Percentiles rank a stretch among this genome's conserved stretches.
phyloP scores from a whole-genome alignment of 768 basidiomycete species.

The Solioccasus polychromus region DNA sequence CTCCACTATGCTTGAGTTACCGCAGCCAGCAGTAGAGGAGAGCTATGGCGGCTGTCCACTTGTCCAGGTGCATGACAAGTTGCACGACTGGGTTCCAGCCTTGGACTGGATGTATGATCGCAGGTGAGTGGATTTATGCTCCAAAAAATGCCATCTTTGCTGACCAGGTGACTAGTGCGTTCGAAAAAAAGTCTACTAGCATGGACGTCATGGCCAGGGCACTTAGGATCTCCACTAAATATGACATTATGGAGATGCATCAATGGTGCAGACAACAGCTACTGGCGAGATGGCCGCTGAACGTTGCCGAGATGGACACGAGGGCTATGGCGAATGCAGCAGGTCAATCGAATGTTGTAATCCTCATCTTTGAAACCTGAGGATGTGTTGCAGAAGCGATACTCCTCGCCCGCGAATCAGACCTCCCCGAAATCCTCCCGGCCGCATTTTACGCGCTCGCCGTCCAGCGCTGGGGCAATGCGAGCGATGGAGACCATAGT shows the following conservation, averaged over 20 bases:
- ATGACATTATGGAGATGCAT: conserved; percentile 32
- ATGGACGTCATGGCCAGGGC: conserved; percentile 28
- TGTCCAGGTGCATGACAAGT: too few relatives aligned
- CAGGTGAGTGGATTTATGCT: too few relatives aligned
- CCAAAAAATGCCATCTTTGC: too few relatives aligned
- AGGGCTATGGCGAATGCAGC: conserved; percentile 30
- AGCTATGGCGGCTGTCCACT: conserved; percentile 31
- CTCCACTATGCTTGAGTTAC: conserved; percentile 36
- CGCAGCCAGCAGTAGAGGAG: conserved; percentile 30
- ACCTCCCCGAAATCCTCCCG: conserved; percentile 37
- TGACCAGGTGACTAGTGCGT: conserved; percentile 24
- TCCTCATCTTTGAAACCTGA: not conserved
- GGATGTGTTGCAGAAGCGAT: conserved; percentile 30
- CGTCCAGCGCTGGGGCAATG: conserved; percentile 26
- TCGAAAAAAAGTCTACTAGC: conserved; percentile 16
- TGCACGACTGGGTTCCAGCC: conserved; percentile 29
- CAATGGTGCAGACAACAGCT: conserved; percentile 25
- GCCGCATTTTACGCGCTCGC: conserved; percentile 41
- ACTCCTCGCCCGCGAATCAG: conserved; percentile 32
- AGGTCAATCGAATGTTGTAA: conserved; percentile 20
- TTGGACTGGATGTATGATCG: conserved; percentile 35
- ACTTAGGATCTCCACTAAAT: conserved; percentile 36
- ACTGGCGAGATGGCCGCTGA: conserved; percentile 29
- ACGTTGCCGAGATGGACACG: conserved; percentile 25
- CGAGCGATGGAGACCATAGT: conserved; percentile 28